Base-by-base conservation (phyloP, 176 grass and related monocot genomes). In the Thalia dealbata region DNA sequence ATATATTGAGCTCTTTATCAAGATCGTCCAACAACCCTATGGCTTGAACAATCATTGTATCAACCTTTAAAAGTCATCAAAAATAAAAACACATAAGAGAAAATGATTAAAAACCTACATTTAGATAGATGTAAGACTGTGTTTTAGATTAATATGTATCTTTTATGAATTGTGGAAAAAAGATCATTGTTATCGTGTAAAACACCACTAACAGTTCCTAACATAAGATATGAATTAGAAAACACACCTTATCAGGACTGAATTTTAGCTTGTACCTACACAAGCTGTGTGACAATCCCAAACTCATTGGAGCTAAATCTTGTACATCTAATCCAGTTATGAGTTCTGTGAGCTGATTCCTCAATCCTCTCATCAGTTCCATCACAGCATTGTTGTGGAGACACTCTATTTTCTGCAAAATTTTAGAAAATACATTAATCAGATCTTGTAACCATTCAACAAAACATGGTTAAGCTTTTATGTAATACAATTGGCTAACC, bases 21-120 rank as follows among this genome's bases (percentile, higher is more conserved):
- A 92, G 84, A 79, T 96, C 92, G 74, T 96, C 92, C 76, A 96
- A 82, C 41, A 96, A 90, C 14, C 92, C 92, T 72, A 96, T 96
- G 66, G 92, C 92, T 64, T 96, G 92, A 72, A 96, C 84, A 54
- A 96, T 96, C 92, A 96, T 96, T 45, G 92, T 96, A 78, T 96
- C 92, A 50, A 92, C 89, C 92, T n/a, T n/a, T 96, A 58, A n/a
- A 46, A 38, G 56, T 32, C 51, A 48, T 41, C 12, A 54, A 70
- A 75, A 65, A 3, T 82, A 82, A 26, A 62, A 30, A 73, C 41
- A 69, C 9, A 52, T 50, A 29, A 24, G 46, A n/a, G 16, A 27
- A 69, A 29, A 58, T 7, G 50, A 74, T 41, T 14, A 35, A 38
- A 75, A 70, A 59, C 6, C 14, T 3, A 50, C 30, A 59, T 35